Percentiles rank a stretch among this genome's conserved stretches.
These are phyloP conservation scores for Xylariaceae sp. DNA, from an alignment of 2,329 filamentous ascomycete genomes.

Conservation along the genomic window DNA sequence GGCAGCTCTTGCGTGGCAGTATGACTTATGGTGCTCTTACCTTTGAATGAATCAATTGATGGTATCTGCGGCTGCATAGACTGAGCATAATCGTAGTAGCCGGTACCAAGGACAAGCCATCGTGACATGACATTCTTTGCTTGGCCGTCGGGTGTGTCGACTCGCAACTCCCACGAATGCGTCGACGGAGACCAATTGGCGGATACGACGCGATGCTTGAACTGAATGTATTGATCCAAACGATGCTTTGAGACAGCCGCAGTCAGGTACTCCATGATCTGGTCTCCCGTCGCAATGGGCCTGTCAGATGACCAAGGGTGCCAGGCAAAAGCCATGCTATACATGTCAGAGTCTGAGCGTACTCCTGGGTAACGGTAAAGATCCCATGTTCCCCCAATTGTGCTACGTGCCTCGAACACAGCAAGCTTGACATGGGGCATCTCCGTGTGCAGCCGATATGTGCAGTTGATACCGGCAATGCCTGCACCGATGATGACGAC, in stretches of 20 bases:
- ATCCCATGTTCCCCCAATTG: conserved; percentile 62
- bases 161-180: conserved; percentile 50
- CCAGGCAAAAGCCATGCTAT: conserved; percentile 65
- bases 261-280: conserved; percentile 53
- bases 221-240: conserved; percentile 54
- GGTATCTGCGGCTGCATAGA: conserved; percentile 54
- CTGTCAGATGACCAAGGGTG: conserved; percentile 42
- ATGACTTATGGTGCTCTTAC: conserved; percentile 57
- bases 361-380: conserved; percentile 64
- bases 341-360: conserved; percentile 50
- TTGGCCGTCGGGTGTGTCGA: conserved; percentile 30
- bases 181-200: conserved; percentile 54
- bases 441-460: conserved; percentile 52
- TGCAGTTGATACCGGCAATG: conserved; percentile 60
- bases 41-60: conserved; percentile 56
- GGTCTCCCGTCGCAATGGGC: conserved; percentile 22
- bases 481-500: conserved; percentile 58
- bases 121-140: conserved; percentile 40
- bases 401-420: conserved; percentile 56
- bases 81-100: conserved; percentile 63
- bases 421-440: conserved; percentile 47
- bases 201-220: conserved; percentile 45
- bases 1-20: too few species aligned
- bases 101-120: conserved; percentile 57
- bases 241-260: conserved; percentile 46